These are phyloP conservation scores for Ustilaginoidea virens DNA, from an alignment of 2,329 filamentous ascomycete genomes.

Conservation along the genomic window DNA sequence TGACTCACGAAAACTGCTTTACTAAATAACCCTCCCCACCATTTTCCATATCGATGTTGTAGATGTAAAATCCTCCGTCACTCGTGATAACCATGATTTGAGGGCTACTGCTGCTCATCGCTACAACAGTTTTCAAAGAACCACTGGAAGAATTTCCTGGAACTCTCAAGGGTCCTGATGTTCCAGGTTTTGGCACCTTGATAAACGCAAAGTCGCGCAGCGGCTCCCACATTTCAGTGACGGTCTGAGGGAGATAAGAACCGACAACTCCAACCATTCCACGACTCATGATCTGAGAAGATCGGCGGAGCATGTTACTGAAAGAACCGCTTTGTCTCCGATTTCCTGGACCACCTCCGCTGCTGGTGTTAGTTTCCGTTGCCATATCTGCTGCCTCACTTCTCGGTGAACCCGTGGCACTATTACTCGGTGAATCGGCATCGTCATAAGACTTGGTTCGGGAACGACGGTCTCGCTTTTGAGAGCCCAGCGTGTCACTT, in stretches of 20 bases:
- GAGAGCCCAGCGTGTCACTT: slow-evolving; percentile 24
- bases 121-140: slow-evolving; percentile 78
- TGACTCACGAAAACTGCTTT: slow-evolving; percentile 79
- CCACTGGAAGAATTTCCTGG: slow-evolving; percentile 20
- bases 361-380: slow-evolving; percentile 10
- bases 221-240: slow-evolving; percentile 97
- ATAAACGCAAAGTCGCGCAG: slow-evolving; percentile 91
- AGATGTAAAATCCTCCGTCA: slow-evolving; percentile 89
- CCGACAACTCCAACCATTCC: slow-evolving; percentile 80
- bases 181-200: slow-evolving; percentile 57
- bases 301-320: slow-evolving; percentile 81
- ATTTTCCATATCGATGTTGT: slow-evolving; percentile 85
- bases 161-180: slow-evolving; percentile 8
- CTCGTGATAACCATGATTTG: slow-evolving; percentile 98
- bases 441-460: slow-evolving; percentile 36
- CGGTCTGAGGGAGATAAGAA: slow-evolving; percentile 80
- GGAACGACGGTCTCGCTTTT: slow-evolving; percentile 35
- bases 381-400: slow-evolving; percentile 30
- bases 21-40: slow-evolving; percentile 85
- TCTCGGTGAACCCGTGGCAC: slow-evolving; percentile 36
- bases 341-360: slow-evolving; percentile 15
- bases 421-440: slow-evolving; percentile 22
- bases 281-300: slow-evolving; percentile 84
- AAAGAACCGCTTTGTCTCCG: slow-evolving; percentile 58
- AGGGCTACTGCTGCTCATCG: slow-evolving; percentile 86